Conservation (phyloP, 495 filamentous ascomycete genomes). For the Penicillium flavigenum region DNA sequence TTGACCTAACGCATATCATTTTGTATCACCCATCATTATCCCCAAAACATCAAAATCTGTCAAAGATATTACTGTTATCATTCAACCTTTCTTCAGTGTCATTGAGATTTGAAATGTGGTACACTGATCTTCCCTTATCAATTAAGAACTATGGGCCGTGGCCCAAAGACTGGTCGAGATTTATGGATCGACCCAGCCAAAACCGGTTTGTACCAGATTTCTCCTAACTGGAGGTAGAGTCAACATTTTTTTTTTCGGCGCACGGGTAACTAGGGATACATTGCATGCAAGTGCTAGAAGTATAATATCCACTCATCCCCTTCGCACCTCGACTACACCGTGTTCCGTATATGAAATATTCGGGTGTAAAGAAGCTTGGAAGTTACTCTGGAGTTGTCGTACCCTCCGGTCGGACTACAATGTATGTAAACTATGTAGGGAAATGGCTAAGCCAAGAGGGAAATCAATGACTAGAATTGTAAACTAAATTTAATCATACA, state of each 20-base stretch:
- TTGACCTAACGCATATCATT: slow-evolving; percentile 19
- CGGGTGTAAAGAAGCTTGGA: neutral
- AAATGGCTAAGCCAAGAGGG: neutral
- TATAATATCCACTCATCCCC: slow-evolving; percentile 3
- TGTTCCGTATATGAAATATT: neutral
- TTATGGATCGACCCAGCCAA: slow-evolving; percentile 7
- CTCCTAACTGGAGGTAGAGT: neutral
- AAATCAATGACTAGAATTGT: neutral
- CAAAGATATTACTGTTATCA: too few relatives aligned
- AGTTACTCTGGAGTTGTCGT: neutral
- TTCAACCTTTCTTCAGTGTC: too few relatives aligned
- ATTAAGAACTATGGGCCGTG: neutral
- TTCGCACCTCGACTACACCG: slow-evolving; percentile 6
- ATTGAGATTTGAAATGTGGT: neutral
- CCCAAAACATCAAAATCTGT: neutral
- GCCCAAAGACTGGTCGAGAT: neutral
- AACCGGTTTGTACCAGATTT: neutral
- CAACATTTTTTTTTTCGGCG: neutral
- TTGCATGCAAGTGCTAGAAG: slow-evolving; percentile 13
- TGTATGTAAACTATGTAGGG: neutral
- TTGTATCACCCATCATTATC: slow-evolving; percentile 9
- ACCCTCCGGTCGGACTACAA: neutral
- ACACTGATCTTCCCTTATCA: slow-evolving; percentile 2
- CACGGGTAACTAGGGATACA: slow-evolving; percentile 13
- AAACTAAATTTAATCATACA: neutral